A percentile compares a stretch with the other conserved stretches of the same genome.
These are phyloP conservation scores for Cladosporium sp. DNA, from an alignment of 2,329 filamentous ascomycete genomes.

Conservation along the genomic window DNA sequence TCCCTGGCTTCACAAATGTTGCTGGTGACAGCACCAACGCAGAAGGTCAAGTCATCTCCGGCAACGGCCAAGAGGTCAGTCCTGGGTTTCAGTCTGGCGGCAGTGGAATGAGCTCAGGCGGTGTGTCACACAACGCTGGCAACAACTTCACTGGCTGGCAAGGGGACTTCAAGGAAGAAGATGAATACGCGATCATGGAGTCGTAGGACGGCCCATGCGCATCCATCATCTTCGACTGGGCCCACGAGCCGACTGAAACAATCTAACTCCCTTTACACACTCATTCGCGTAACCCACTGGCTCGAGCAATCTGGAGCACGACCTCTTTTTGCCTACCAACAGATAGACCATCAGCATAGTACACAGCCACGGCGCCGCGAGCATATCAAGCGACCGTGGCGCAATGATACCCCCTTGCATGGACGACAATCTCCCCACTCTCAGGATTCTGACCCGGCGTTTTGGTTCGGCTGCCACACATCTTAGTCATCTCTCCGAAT, in stretches of 20 bases:
- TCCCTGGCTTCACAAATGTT: constrained; percentile 90
- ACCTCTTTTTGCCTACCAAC: constrained; percentile 19
- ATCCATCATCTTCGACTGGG: background rate
- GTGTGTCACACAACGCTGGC: constrained; percentile 50
- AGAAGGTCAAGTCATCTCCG: constrained; percentile 52
- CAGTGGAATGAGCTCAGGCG: constrained; percentile 59
- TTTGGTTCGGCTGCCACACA: constrained; percentile 16
- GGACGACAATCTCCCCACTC: constrained; percentile 20
- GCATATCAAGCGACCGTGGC: constrained; percentile 19
- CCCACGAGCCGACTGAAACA: constrained; percentile 9
- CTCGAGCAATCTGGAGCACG: constrained; percentile 22
- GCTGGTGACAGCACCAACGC: constrained; percentile 74
- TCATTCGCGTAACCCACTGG: constrained; percentile 7
- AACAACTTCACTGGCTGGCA: constrained; percentile 28
- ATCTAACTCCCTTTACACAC: constrained; percentile 9
- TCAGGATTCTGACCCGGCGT: constrained; percentile 19
- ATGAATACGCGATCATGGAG: constrained; percentile 90
- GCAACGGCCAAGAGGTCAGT: constrained; percentile 42
- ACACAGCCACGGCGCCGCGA: constrained; percentile 21
- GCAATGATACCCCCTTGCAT: constrained; percentile 23
- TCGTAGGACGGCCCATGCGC: constrained; percentile 15
- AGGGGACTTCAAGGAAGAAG: constrained; percentile 85
- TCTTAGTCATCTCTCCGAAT: background rate
- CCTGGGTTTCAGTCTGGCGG: constrained; percentile 64
- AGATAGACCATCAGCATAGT: constrained; percentile 21